These are phyloP conservation scores for Lojkania enalia DNA, from an alignment of 2,329 filamentous ascomycete species.

Conservation along the genomic window DNA sequence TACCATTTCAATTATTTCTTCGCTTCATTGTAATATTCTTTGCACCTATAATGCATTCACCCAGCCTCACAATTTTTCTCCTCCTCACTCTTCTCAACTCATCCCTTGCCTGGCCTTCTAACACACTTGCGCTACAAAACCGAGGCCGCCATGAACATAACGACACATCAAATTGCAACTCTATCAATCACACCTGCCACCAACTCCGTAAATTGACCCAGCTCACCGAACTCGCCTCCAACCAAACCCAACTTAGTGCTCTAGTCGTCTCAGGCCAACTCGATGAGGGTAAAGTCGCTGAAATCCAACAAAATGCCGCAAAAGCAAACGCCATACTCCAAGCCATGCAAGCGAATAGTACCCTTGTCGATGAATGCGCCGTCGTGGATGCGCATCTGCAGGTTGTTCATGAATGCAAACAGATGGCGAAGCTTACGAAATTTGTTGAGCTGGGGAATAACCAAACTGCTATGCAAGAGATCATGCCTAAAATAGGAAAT, in stretches of 20 bases:
- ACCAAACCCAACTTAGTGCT: constrained; percentile 34
- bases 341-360: constrained; percentile 28
- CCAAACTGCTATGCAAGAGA: constrained; percentile 28
- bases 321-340: constrained; percentile 26
- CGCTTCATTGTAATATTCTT: constrained; percentile 1
- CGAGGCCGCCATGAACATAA: constrained; percentile 16
- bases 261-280: constrained; percentile 30
- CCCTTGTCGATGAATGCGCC: constrained; percentile 29
- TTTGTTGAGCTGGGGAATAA: constrained; percentile 28
- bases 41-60: constrained; percentile 12
- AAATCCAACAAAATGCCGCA: constrained; percentile 31
- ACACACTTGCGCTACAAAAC: too few species aligned
- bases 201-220: constrained; percentile 24
- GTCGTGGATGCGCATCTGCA: constrained; percentile 27
- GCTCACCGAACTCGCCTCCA: constrained; percentile 29
- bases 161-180: constrained; percentile 11
- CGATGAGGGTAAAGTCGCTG: constrained; percentile 22
- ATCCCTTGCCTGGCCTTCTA: constrained; percentile 24
- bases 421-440: constrained; percentile 28
- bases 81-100: constrained; percentile 18
- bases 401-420: constrained; percentile 23
- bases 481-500: constrained; percentile 26
- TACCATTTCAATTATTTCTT: constrained; percentile 5
- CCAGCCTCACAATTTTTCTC: constrained; percentile 8
- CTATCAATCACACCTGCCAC: constrained; percentile 26